Base-by-base conservation (phyloP, 805 yeast species). In the Metschnikowia shivogae region DNA sequence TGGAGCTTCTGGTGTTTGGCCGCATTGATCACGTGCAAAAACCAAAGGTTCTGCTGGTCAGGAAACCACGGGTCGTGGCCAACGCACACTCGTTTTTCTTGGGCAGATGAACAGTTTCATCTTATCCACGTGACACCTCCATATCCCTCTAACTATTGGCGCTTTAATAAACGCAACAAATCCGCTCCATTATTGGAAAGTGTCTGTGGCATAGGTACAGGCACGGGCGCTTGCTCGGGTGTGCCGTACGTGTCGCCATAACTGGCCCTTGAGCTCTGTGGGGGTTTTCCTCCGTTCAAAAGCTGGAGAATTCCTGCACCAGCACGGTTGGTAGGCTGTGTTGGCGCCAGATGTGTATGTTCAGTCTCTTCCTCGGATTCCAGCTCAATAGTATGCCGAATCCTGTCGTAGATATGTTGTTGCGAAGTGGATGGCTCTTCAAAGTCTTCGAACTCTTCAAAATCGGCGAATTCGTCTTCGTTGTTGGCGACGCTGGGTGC, bases 291-390 rank as follows among this genome's bases (percentile, higher is more conserved):
- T 6, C 54, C 53, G 11, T 45, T 44, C 31, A 51, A 36, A 27
- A 46, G 32, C 43, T 42, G 49, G 29, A 46, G 45, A 26, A 49
- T 38, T 29, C 47, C 50, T n/a, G 46, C 51, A n/a, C 43, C 49
- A 22, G 46, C 43, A 17, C 44, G 36, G 39, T 33, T 46, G 12
- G 47, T 33, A 20, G 10, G 19, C 6, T 26, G 38, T 29, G 24
- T 30, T 4, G 26, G 26, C 14, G 41, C 41, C 2, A 6, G 37
- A 6, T 14, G 14, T 24, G 6, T 35, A 11, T 33, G 45, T 2
- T 43, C 59, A 32, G 57, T 64, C 35, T 67, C 73, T 36, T 70
- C 73, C 44, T 68, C 73, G 38, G 67, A 60, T 8, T 60, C 71
- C 34, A 62, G 55, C 39, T 65, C 70, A 47, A 67, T 60, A 31